Conservation (phyloP, 1,284 basidiomycete genomes). For the Melampsora occidentalis region DNA sequence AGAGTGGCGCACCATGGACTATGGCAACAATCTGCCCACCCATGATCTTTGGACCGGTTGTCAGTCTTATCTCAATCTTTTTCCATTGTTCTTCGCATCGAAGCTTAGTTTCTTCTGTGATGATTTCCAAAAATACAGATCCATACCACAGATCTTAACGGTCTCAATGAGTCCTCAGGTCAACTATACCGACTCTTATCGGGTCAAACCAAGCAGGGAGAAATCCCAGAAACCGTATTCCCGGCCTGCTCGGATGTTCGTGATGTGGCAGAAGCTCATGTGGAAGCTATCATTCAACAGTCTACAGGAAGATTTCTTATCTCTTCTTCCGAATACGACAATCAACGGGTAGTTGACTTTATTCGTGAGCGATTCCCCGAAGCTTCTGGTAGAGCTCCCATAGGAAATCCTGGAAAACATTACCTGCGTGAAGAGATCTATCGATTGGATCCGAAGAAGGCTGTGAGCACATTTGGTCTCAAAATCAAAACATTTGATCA, state of each 20-base stretch:
- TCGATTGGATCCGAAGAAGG: conserved; percentile 10
- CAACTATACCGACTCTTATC: conserved; percentile 20
- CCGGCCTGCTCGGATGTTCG: conserved; percentile 22
- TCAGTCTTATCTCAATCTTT: background rate
- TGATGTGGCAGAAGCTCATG: conserved; percentile 26
- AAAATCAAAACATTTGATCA: conserved; percentile 21
- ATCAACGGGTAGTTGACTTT: conserved; percentile 15
- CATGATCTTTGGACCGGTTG: conserved; percentile 53
- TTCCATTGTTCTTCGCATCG: too few relatives aligned
- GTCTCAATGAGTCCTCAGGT: conserved; percentile 23
- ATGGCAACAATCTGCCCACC: conserved; percentile 62
- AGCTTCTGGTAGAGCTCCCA: background rate
- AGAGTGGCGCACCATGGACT: conserved; percentile 62
- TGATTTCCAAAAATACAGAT: background rate
- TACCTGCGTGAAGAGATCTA: conserved; percentile 16
- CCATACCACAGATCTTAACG: conserved; percentile 10
- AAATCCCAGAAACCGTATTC: conserved; percentile 19
- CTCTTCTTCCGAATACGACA: conserved; percentile 17
- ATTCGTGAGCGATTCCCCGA: conserved; percentile 14
- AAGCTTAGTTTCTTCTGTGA: background rate
- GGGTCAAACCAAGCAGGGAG: conserved; percentile 8
- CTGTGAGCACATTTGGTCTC: conserved; percentile 3
- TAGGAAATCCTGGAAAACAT: conserved; percentile 5
- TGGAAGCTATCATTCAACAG: conserved; percentile 4
- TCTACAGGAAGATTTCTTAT: conserved; percentile 17